phyloP scores from a whole-genome alignment of 2,329 filamentous ascomycete genomes.

The Hymenoscyphus repandus region DNA sequence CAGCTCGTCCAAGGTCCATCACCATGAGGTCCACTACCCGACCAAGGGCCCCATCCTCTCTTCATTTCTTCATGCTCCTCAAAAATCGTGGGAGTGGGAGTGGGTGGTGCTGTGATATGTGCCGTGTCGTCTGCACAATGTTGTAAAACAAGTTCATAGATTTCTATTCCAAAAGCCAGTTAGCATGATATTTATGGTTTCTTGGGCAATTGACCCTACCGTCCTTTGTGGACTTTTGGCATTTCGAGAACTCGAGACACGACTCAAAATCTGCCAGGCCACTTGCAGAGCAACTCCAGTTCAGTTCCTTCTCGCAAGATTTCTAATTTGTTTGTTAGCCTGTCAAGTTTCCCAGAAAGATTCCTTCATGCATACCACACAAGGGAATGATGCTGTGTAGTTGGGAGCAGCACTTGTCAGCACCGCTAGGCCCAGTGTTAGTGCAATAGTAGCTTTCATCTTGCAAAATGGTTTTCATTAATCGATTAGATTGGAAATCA shows the following conservation, averaged over 20 bases:
- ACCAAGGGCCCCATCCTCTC: conserved; percentile 2
- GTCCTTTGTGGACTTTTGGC: conserved; percentile 6
- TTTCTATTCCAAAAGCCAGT: conserved; percentile 2
- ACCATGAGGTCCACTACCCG: neutral
- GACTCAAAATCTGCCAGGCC: neutral
- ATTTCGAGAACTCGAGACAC: conserved; percentile 10
- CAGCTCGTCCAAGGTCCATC: conserved; percentile 5
- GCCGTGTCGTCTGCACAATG: conserved; percentile 2
- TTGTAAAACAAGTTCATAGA: conserved; percentile 2
- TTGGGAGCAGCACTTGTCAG: too few relatives aligned
- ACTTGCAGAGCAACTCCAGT: neutral
- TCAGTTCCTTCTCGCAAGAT: neutral
- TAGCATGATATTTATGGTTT: neutral
- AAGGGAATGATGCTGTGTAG: too few relatives aligned
- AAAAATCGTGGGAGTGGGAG: neutral
- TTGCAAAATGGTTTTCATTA: too few relatives aligned
- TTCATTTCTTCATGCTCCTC: neutral
- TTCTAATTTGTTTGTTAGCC: neutral
- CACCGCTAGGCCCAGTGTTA: too few relatives aligned
- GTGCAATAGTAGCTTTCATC: too few relatives aligned
- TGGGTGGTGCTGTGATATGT: conserved; percentile 5
- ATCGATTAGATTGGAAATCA: too few relatives aligned
- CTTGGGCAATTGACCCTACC: conserved; percentile 2
- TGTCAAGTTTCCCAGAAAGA: neutral
- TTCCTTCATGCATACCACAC: too few relatives aligned